Evolutionary conservation across 768 basidiomycete genomes (phyloP).

Genomic region (Naganishia antarctica): DNA sequence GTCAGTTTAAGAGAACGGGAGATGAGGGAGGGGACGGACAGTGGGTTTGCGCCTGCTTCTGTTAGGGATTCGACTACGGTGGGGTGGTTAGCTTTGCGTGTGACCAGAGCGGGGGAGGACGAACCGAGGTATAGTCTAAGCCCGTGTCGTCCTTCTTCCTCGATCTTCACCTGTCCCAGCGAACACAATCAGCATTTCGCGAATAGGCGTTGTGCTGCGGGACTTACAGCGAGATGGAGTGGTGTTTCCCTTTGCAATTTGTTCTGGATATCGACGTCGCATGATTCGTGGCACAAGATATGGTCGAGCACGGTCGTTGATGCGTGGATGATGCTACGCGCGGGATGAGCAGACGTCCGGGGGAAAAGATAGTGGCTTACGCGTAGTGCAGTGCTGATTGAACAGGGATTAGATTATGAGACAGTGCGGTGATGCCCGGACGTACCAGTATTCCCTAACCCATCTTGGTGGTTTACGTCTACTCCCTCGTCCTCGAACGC

Average conservation of each 20-base stretch:
- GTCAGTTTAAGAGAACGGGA: not conserved
- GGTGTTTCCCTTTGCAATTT: conserved; percentile 26
- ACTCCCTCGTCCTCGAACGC: conserved; percentile 6
- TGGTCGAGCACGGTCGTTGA: conserved; percentile 27
- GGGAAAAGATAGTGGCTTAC: not conserved
- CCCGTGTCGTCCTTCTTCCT: conserved; percentile 28
- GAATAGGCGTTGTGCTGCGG: too few species aligned
- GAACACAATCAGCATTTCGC: not conserved
- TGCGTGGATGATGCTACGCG: conserved; percentile 22
- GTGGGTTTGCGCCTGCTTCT: conserved; percentile 28
- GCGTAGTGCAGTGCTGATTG: conserved; percentile 26
- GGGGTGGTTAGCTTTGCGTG: too few species aligned
- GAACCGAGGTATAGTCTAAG: conserved; percentile 26
- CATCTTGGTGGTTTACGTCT: conserved; percentile 30
- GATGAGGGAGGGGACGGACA: conserved; percentile 3
- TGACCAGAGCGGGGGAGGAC: not conserved
- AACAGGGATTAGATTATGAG: not conserved
- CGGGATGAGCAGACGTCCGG: not conserved
- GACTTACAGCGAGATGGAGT: conserved; percentile 26
- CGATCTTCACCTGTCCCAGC: conserved; percentile 13
- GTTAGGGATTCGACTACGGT: conserved; percentile 23
- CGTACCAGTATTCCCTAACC: conserved; percentile 25
- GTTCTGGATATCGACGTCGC: conserved; percentile 28
- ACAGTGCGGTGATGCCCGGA: too few species aligned
- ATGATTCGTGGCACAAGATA: conserved; percentile 24